Conservation (phyloP, 2,329 filamentous ascomycete genomes). For the Sodiomyces alkalinus region DNA sequence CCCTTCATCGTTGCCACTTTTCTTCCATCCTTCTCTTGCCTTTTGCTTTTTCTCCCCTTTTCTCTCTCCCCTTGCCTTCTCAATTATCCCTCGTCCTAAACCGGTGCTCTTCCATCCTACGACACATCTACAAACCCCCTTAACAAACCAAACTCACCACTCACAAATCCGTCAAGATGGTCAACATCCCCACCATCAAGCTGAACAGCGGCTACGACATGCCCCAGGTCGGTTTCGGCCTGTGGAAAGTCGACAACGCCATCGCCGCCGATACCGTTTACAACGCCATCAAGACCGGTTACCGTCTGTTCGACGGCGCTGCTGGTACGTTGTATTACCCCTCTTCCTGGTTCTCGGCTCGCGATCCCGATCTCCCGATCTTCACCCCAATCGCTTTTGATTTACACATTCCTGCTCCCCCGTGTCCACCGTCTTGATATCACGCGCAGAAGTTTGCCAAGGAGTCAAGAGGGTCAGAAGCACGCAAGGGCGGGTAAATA, state of each 20-base stretch:
- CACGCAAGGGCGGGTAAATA: too few relatives aligned
- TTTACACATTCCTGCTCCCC: too few relatives aligned
- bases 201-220: slow-evolving; percentile 52
- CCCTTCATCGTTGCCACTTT: too few relatives aligned
- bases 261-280: slow-evolving; percentile 64
- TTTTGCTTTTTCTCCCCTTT: background rate
- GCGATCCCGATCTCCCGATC: too few relatives aligned
- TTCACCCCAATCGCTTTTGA: too few relatives aligned
- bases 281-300: slow-evolving; percentile 52
- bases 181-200: slow-evolving; percentile 34
- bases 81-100: too few relatives aligned
- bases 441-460: too few relatives aligned
- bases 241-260: slow-evolving; percentile 72
- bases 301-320: slow-evolving; percentile 45
- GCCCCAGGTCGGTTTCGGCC: slow-evolving; percentile 62
- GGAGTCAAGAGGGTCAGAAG: too few relatives aligned
- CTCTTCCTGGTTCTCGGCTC: too few relatives aligned
- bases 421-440: too few relatives aligned
- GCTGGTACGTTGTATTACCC: slow-evolving; percentile 42
- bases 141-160: slow-evolving; percentile 10
- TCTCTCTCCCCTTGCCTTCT: slow-evolving; percentile 13
- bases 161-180: slow-evolving; percentile 1
- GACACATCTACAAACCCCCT: background rate
- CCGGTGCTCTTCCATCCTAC: slow-evolving; percentile 23
- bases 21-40: background rate